These are phyloP conservation scores for Beauveria rudraprayagi DNA, from an alignment of 2,329 filamentous ascomycete genomes.

Conservation along the genomic window DNA sequence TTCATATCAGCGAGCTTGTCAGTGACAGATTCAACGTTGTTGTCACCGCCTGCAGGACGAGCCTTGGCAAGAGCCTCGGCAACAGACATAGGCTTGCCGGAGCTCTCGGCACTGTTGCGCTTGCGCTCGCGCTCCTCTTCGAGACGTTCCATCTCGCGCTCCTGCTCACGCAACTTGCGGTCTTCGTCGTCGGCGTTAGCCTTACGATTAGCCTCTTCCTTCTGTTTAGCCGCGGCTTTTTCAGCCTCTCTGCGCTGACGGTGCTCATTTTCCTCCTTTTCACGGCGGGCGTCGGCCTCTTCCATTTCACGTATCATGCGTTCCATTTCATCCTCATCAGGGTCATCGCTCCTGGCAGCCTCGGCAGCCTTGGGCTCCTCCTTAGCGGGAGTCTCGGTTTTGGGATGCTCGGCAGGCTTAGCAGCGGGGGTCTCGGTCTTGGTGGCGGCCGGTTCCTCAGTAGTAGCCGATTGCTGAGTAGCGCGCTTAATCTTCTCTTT, in stretches of 20 bases:
- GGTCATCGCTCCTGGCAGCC: slow-evolving; percentile 25
- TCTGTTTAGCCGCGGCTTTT: slow-evolving; percentile 39
- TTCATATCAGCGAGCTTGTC: slow-evolving; percentile 46
- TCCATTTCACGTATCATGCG: slow-evolving; percentile 56
- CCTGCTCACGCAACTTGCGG: slow-evolving; percentile 62
- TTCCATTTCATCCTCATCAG: slow-evolving; percentile 50
- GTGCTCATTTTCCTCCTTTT: slow-evolving; percentile 39
- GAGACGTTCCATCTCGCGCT: slow-evolving; percentile 62
- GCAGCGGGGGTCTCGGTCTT: slow-evolving; percentile 24
- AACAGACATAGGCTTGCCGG: slow-evolving; percentile 39
- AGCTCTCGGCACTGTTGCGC: slow-evolving; percentile 41
- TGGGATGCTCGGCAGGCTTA: slow-evolving; percentile 23
- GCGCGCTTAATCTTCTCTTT: slow-evolving; percentile 68
- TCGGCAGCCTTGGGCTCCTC: slow-evolving; percentile 25
- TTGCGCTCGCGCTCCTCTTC: slow-evolving; percentile 62
- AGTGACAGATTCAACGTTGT: slow-evolving; percentile 32
- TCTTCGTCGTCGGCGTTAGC: slow-evolving; percentile 48
- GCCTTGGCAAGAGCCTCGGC: slow-evolving; percentile 42
- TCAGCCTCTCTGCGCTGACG: slow-evolving; percentile 40
- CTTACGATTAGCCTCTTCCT: slow-evolving; percentile 36
- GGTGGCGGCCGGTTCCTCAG: slow-evolving; percentile 21
- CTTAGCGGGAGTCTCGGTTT: slow-evolving; percentile 25
- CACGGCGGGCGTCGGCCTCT: slow-evolving; percentile 42
- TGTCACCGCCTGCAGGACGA: slow-evolving; percentile 31
- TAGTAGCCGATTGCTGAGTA: slow-evolving; percentile 27